Percentiles rank a stretch among this genome's conserved stretches.
phyloP scores from a whole-genome alignment of 208 protist genomes.

The Herpetomonas tarakana region DNA sequence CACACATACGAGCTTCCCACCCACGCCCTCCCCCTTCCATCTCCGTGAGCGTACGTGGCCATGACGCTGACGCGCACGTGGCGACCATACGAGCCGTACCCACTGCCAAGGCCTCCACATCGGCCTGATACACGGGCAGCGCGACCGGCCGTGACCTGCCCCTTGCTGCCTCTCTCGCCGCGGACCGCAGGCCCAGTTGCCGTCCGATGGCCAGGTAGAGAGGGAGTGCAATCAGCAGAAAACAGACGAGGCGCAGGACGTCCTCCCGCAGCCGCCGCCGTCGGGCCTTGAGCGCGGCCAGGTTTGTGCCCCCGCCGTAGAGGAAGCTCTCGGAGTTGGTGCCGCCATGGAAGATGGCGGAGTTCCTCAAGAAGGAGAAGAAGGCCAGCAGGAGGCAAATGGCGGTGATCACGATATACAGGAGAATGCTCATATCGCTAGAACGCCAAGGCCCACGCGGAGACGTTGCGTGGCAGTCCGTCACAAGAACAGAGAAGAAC shows the following conservation, averaged over 20 bases:
- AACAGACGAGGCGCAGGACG: conserved; percentile 5
- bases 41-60: no score
- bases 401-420: conserved; percentile 14
- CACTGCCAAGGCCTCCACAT: no score
- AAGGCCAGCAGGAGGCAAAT: conserved; percentile 20
- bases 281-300: not conserved
- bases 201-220: no score
- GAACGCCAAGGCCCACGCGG: not conserved
- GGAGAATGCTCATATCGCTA: conserved; percentile 1
- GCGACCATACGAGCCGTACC: no score
- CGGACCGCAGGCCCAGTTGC: no score
- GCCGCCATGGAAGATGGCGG: conserved; percentile 21
- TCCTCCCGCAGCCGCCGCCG: not conserved
- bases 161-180: no score
- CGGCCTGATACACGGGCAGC: no score
- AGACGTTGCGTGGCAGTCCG: not conserved
- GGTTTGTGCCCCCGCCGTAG: not conserved
- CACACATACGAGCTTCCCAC: no score
- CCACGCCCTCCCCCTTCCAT: no score
- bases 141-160: no score
- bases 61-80: no score
- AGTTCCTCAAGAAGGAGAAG: conserved; percentile 29
- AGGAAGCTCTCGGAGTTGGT: not conserved
- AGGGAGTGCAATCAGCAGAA: no score
- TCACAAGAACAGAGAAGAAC: conserved; percentile 4